These are phyloP conservation scores for Blastomyces silverae DNA, from an alignment of 2,329 filamentous ascomycete species.

Conservation along the genomic window DNA sequence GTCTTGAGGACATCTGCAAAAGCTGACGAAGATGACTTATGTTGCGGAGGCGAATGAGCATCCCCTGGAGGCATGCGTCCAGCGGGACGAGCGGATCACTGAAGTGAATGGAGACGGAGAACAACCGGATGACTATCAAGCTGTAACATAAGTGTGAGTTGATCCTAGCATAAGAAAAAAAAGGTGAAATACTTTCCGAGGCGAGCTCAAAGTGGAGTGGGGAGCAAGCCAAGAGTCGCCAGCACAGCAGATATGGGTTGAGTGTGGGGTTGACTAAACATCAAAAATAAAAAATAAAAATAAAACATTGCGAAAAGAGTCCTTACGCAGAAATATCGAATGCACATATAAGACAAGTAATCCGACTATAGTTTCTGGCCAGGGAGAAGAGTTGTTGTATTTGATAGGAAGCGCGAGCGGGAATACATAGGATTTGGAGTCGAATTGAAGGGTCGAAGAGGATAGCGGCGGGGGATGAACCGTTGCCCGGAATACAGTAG, in stretches of 20 bases:
- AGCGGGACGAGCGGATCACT: slow-evolving; percentile 15
- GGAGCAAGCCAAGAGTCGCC: slow-evolving; percentile 12
- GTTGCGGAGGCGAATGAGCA: slow-evolving; percentile 33
- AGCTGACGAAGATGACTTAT: slow-evolving; percentile 35
- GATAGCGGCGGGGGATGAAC: neutral
- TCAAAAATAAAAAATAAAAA: neutral
- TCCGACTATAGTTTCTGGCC: neutral
- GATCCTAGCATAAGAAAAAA: neutral
- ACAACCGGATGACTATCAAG: neutral
- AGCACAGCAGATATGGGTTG: neutral
- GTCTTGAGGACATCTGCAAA: slow-evolving; percentile 42
- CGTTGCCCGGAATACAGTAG: neutral
- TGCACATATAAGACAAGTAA: neutral
- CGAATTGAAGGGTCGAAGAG: neutral
- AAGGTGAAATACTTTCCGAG: neutral
- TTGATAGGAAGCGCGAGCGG: neutral
- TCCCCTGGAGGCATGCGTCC: slow-evolving; percentile 41
- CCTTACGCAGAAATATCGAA: neutral
- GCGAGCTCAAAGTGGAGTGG: slow-evolving; percentile 6
- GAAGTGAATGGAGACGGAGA: neutral
- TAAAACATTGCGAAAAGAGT: neutral
- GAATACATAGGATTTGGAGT: neutral
- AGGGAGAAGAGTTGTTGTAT: neutral
- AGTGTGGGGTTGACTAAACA: neutral
- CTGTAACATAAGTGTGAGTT: neutral